Conservation (phyloP, 208 protist genomes). For the Phytomonas sp. region DNA sequence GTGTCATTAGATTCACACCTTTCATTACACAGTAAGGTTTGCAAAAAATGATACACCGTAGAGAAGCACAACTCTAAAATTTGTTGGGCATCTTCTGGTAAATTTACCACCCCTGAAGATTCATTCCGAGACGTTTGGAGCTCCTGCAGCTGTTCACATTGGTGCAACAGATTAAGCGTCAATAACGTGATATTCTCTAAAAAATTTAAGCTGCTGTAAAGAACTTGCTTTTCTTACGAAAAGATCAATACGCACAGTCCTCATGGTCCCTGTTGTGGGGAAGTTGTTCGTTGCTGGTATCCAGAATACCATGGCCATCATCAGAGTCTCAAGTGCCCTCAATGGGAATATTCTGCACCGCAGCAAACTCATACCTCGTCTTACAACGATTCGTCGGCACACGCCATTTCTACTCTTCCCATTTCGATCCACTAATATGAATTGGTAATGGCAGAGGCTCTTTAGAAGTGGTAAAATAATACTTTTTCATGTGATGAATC, state of each 20-base stretch:
- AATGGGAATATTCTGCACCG: conserved; percentile 24
- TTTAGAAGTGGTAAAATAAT: conserved; percentile 42
- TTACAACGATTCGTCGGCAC: conserved; percentile 15
- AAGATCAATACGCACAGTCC: conserved; percentile 36
- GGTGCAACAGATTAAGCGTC: conserved; percentile 14
- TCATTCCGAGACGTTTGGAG: too few species aligned
- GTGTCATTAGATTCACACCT: too few species aligned
- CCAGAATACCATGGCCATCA: conserved; percentile 21
- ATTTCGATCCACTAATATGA: conserved; percentile 20
- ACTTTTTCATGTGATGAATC: conserved; percentile 15
- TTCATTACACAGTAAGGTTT: too few species aligned
- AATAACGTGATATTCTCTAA: conserved; percentile 32
- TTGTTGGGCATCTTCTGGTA: too few species aligned
- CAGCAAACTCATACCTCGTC: conserved; percentile 30
- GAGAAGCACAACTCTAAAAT: too few species aligned
- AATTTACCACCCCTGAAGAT: too few species aligned
- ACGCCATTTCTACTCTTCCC: conserved; percentile 17
- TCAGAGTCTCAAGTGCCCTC: conserved; percentile 32
- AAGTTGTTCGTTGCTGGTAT: conserved; percentile 20
- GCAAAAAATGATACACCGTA: too few species aligned
- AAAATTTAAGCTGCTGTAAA: conserved; percentile 27
- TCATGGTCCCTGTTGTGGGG: conserved; percentile 56
- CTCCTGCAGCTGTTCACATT: conserved; percentile 20
- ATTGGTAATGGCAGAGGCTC: conserved; percentile 21
- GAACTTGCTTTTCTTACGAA: conserved; percentile 23